Base-by-base conservation (phyloP, 768 basidiomycete species). In the Imleria badia region DNA sequence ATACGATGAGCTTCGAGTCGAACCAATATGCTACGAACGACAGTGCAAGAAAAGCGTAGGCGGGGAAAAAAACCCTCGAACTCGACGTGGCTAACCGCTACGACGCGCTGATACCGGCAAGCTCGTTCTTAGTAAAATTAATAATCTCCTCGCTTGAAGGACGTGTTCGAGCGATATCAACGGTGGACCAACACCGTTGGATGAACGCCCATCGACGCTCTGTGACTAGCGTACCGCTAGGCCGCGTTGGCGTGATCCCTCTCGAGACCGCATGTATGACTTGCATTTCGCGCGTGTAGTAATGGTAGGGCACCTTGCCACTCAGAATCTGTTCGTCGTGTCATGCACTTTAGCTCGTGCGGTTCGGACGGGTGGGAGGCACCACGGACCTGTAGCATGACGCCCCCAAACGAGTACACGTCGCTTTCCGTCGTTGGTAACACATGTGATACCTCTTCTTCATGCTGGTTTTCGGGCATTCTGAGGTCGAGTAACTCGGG, bases 71-170 rank as follows among this genome's bases (percentile, higher is more conserved):
- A n/a, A n/a, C n/a, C n/a, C n/a, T n/a, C n/a, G n/a, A n/a, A n/a
- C n/a, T n/a, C n/a, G n/a, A n/a, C n/a, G n/a, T n/a, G n/a, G n/a
- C n/a, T n/a, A 9, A n/a, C 14, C 9, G 14, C 26, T 44, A 35
- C 13, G 23, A 36, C 11, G 47, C 34, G 12, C 26, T 36, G 7
- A 17, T 8, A n/a, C 17, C 17, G 2, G 19, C 51, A 11, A 42
- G 42, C 19, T 46, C 47, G 3, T 34, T 34, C 19, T 33, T 17
- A 31, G 38, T 49, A 39, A 62, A 62, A 1, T 44, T 3, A 1
- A 63, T 45, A 9, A 76, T 69, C 42, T 73, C 71, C 8, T 52
- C 54, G 17, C 60, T 56, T n/a, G 62, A 61, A n/a, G 75, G 76
- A 26, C 76, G 64, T 15, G 38, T 9, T 30, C 8, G 60, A 56